These are phyloP conservation scores for Tetrapisispora namnaoensis DNA, from an alignment of 805 yeast species.

Conservation along the genomic window DNA sequence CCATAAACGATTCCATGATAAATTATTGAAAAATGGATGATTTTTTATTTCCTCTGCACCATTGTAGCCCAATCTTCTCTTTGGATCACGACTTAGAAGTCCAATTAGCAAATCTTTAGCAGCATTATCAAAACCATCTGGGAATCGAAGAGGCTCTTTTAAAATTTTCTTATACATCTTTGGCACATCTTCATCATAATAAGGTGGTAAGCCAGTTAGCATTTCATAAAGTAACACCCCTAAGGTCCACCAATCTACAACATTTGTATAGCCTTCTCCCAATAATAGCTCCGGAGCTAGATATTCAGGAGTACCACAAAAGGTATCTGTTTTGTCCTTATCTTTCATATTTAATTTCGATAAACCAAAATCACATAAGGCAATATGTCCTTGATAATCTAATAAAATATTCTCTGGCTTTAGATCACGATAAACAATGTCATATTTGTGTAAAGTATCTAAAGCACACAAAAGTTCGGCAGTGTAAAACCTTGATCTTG, in stretches of 20 bases:
- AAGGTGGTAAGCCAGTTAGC: constrained; percentile 96
- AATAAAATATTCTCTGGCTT: constrained; percentile 92
- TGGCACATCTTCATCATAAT: constrained; percentile 87
- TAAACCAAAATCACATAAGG: constrained; percentile 92
- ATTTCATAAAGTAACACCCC: constrained; percentile 91
- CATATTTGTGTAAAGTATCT: constrained; percentile 81
- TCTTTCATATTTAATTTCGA: constrained; percentile 92
- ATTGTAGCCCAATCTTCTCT: constrained; percentile 59
- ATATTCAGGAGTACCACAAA: constrained; percentile 97
- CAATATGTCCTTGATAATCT: constrained; percentile 96
- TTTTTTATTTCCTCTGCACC: constrained; percentile 79
- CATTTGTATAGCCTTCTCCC: constrained; percentile 90
- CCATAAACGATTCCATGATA: constrained; percentile 79
- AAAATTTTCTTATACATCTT: constrained; percentile 90
- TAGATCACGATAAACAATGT: constrained; percentile 89
- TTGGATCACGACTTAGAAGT: constrained; percentile 77
- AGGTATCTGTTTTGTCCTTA: constrained; percentile 81
- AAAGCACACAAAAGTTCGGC: constrained; percentile 90
- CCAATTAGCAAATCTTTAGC: constrained; percentile 73
- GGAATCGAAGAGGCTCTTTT: constrained; percentile 82
- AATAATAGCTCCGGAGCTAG: constrained; percentile 88
- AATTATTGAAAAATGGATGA: constrained; percentile 79
- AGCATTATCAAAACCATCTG: constrained; percentile 75
- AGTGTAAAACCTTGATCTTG: constrained; percentile 84
- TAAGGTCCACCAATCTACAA: constrained; percentile 98